Percentiles rank a stretch among this genome's conserved stretches.
Conservation (phyloP, 257 asterid genomes). For the Solanum megistacrolobum region DNA sequence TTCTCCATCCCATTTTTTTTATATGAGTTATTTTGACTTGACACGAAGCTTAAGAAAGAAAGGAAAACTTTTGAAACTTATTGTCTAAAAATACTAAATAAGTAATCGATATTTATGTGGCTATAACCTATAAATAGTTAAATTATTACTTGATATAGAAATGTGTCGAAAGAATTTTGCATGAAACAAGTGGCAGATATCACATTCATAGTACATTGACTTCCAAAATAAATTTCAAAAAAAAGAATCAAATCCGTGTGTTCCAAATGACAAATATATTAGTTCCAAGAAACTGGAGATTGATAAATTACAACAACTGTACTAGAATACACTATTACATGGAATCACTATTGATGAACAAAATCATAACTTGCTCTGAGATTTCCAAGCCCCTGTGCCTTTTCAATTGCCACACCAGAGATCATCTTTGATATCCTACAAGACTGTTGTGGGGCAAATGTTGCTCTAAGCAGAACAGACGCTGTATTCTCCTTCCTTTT, state of each 20-base stretch:
- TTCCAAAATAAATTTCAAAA: not conserved
- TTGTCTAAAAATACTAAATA: not conserved
- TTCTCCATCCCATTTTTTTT: not conserved
- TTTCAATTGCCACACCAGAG: not conserved
- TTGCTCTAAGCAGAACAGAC: conserved; percentile 8
- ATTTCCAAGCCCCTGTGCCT: not conserved
- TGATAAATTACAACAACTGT: conserved; percentile 3
- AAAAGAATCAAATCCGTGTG: not conserved
- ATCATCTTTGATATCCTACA: not conserved
- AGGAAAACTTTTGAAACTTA: not conserved
- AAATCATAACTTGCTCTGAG: not conserved
- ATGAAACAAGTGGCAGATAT: not conserved
- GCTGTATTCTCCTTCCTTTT: conserved; percentile 3
- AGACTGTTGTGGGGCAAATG: not conserved
- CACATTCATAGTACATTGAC: not conserved
- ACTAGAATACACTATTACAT: conserved; percentile 11
- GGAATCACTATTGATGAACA: not conserved
- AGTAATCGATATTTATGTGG: not conserved
- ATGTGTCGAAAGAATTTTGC: not conserved
- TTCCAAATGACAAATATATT: not conserved
- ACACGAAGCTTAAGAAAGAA: not conserved
- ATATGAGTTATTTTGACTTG: too few species aligned
- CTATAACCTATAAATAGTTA: not conserved
- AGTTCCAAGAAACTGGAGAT: not conserved
- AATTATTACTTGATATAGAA: too few species aligned